phyloP scores from a whole-genome alignment of 352 stramenopile genomes.

The Elongisporangium undulatum region DNA sequence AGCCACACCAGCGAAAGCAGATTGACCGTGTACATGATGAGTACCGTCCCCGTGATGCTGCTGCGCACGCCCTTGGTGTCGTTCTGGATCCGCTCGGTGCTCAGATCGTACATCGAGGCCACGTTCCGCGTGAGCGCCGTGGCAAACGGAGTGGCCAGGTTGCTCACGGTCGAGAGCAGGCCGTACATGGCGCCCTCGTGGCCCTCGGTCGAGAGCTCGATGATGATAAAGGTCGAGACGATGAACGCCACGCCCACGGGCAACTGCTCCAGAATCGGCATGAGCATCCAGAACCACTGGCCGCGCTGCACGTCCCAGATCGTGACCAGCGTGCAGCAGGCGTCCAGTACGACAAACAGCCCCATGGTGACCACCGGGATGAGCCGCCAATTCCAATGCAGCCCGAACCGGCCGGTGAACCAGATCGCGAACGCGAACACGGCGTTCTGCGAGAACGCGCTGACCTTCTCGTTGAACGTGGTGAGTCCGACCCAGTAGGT shows the following conservation, averaged over 20 bases:
- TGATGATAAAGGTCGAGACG: constrained; percentile 47
- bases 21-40: constrained; percentile 52
- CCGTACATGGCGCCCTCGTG: constrained; percentile 63
- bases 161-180: constrained; percentile 56
- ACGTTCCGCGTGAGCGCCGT: constrained; percentile 39
- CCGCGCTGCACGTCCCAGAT: constrained; percentile 46
- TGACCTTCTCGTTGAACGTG: constrained; percentile 33
- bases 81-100: constrained; percentile 42
- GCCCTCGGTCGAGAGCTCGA: constrained; percentile 49
- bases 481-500: constrained; percentile 35
- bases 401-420: constrained; percentile 44
- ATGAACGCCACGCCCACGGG: constrained; percentile 53
- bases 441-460: constrained; percentile 19
- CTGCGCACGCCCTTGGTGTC: constrained; percentile 33
- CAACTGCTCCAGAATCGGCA: constrained; percentile 41
- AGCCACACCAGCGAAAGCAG: constrained; percentile 47
- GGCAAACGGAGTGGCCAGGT: constrained; percentile 42
- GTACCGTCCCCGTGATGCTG: constrained; percentile 40
- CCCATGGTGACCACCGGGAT: constrained; percentile 27
- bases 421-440: constrained; percentile 31
- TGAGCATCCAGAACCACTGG: constrained; percentile 46
- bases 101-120: constrained; percentile 30
- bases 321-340: constrained; percentile 28
- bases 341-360: constrained; percentile 29
- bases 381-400: constrained; percentile 53